Evolutionary conservation across 2,329 filamentous ascomycete species (phyloP).

Genomic region (Ophiocordyceps camponoti-rufipedis): DNA sequence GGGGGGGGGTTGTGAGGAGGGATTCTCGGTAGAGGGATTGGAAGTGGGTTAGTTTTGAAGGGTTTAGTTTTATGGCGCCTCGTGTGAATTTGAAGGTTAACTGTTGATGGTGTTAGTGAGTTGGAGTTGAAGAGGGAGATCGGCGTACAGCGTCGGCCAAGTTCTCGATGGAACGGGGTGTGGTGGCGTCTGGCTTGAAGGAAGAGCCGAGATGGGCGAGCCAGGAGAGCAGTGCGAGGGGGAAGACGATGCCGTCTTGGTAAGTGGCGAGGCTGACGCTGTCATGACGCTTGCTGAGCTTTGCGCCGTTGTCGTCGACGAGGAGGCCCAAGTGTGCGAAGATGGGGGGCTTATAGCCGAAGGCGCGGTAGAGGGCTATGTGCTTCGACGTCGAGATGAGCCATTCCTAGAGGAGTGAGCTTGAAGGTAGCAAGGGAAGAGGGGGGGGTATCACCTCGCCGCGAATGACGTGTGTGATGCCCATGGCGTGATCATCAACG

Average conservation of each 20-base stretch:
- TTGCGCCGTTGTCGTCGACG: slow-evolving; percentile 48
- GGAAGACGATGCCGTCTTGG: slow-evolving; percentile 24
- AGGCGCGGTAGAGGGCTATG: slow-evolving; percentile 53
- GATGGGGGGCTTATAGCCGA: slow-evolving; percentile 53
- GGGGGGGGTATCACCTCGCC: slow-evolving; percentile 38
- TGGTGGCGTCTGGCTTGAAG: slow-evolving; percentile 9
- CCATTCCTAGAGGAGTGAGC: slow-evolving; percentile 51
- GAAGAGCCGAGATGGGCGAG: slow-evolving; percentile 46
- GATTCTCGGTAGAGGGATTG: slow-evolving; percentile 45
- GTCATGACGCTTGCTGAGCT: slow-evolving; percentile 69
- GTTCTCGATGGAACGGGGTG: slow-evolving; percentile 37
- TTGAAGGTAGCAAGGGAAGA: background rate
- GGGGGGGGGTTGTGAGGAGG: slow-evolving; percentile 10
- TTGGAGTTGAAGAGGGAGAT: background rate
- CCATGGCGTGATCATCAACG: slow-evolving; percentile 87
- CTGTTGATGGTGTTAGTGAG: slow-evolving; percentile 20
- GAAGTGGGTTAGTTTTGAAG: slow-evolving; percentile 64
- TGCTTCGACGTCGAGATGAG: slow-evolving; percentile 77
- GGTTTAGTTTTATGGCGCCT: slow-evolving; percentile 70
- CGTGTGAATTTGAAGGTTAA: slow-evolving; percentile 81
- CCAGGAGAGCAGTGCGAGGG: slow-evolving; percentile 52
- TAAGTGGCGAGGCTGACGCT: slow-evolving; percentile 32
- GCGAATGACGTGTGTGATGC: slow-evolving; percentile 87
- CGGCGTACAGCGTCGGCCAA: slow-evolving; percentile 47
- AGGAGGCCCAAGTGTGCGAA: slow-evolving; percentile 71